Evolutionary conservation across 1,284 basidiomycete genomes (phyloP).

Genomic region (Gastroboletus turbinatus): DNA sequence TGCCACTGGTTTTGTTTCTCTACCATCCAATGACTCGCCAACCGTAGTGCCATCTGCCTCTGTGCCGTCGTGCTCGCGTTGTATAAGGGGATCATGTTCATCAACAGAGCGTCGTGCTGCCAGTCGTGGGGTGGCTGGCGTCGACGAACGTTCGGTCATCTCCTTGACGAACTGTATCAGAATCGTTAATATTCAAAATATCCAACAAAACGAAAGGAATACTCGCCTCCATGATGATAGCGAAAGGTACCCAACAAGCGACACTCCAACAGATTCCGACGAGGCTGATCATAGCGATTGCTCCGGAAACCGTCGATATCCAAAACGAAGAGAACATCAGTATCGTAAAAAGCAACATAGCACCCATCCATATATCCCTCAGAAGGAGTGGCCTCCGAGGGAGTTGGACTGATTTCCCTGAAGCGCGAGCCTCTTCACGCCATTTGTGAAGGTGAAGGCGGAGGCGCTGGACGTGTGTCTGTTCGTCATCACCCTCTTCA

Average conservation of each 20-base stretch:
- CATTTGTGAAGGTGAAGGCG: slow-evolving; percentile 73
- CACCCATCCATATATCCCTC: slow-evolving; percentile 89
- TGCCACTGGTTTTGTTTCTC: slow-evolving; percentile 58
- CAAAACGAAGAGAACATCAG: slow-evolving; percentile 85
- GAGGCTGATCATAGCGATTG: slow-evolving; percentile 77
- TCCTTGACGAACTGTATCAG: slow-evolving; percentile 77
- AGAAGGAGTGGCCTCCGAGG: slow-evolving; percentile 87
- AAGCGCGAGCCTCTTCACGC: slow-evolving; percentile 76
- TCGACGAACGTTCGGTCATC: slow-evolving; percentile 40
- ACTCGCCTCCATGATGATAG: slow-evolving; percentile 89
- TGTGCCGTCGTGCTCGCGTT: slow-evolving; percentile 47
- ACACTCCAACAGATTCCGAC: slow-evolving; percentile 95
- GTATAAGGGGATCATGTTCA: slow-evolving; percentile 69
- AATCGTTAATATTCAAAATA: not conserved
- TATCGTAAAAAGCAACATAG: slow-evolving; percentile 74
- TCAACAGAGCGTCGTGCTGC: slow-evolving; percentile 6
- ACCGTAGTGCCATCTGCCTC: slow-evolving; percentile 45
- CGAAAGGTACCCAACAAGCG: slow-evolving; percentile 89
- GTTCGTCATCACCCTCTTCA: slow-evolving; percentile 68
- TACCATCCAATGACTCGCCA: slow-evolving; percentile 36
- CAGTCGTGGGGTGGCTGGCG: not conserved
- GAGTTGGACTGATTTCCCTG: slow-evolving; percentile 70
- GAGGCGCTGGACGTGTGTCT: slow-evolving; percentile 68
- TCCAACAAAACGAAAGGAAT: not conserved
- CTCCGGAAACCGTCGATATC: slow-evolving; percentile 70